phyloP scores from a whole-genome alignment of 768 basidiomycete species.

The Kwoniella sp. region DNA sequence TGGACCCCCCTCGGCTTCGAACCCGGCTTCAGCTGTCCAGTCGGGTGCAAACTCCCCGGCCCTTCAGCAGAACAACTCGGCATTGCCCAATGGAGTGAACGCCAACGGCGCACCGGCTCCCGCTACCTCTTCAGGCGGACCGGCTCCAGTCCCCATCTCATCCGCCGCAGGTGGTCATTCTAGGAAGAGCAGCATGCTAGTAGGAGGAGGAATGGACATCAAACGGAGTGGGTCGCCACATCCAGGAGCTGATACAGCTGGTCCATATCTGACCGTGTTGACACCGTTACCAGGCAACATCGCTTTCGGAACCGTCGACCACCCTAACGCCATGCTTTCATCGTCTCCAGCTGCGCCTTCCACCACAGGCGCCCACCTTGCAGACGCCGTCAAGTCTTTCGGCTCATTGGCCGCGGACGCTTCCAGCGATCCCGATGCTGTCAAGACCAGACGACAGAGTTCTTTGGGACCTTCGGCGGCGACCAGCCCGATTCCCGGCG shows the following conservation, averaged over 20 bases:
- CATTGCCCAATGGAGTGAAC: slow-evolving; percentile 15
- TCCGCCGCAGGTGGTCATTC: slow-evolving; percentile 56
- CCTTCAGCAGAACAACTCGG: slow-evolving; percentile 2
- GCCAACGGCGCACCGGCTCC: slow-evolving; percentile 8
- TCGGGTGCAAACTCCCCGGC: slow-evolving; percentile 11
- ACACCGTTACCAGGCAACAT: slow-evolving; percentile 54
- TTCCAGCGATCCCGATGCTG: slow-evolving; percentile 53
- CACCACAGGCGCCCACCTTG: slow-evolving; percentile 53
- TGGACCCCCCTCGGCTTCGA: slow-evolving; percentile 72
- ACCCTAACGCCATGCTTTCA: slow-evolving; percentile 68
- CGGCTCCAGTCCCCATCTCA: slow-evolving; percentile 18
- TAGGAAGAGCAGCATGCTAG: slow-evolving; percentile 69
- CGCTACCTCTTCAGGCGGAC: not conserved
- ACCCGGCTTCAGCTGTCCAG: slow-evolving; percentile 14
- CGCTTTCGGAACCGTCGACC: slow-evolving; percentile 87
- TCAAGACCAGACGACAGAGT: slow-evolving; percentile 20
- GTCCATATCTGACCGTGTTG: not conserved
- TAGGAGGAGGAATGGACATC: slow-evolving; percentile 65
- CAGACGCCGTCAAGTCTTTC: slow-evolving; percentile 74
- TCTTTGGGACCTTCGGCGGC: slow-evolving; percentile 16
- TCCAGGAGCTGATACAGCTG: not conserved
- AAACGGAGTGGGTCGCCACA: slow-evolving; percentile 64
- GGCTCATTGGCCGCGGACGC: slow-evolving; percentile 64
- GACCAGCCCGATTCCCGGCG: slow-evolving; percentile 20
- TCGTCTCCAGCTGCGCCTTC: slow-evolving; percentile 72